Evolutionary conservation across 1,139 yeast species (phyloP), one percentile per base, ranked within the genome.

Genomic region (Yamadazyma atmosphaerica): DNA sequence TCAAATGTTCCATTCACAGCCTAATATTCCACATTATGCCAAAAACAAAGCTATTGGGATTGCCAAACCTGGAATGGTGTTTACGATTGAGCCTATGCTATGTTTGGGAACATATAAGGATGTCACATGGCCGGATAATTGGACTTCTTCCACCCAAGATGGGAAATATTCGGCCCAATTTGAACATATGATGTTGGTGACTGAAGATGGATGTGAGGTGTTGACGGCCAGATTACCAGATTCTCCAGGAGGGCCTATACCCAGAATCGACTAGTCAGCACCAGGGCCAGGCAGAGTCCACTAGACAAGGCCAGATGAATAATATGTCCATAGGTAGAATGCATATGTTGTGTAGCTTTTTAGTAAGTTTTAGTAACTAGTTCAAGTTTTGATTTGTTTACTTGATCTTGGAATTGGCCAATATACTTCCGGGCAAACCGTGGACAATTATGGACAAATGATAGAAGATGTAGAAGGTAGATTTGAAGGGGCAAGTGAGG

Each of bases 31-130:
- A 4, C 99, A 94, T 63, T 94, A 86, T 60, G 95, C 94, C 24
- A 83, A 82, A 52, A 94, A 90, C 68, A 92, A 92, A 68, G 89
- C 96, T 5, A 76, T 90, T 34, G 99, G 98, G 40, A 81, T 87
- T 37, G 90, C 94, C 65, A 88, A 88, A 59, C 90, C 96, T 14
- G 99, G 99, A 15, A 86, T 90, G 85, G 90, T 88, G 12, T 94
- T 94, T 68, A 94, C 99, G 15, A 89, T 94, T 43, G 99, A 94
- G 65, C 99, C 99, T 33, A 94, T 94, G 99, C 77, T 94, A 52
- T 86, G 88, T 56, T 70, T 83, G 47, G 98, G 98, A n/a, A 69
- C 84, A 1, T 83, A 79, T 67, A 79, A 79, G 54, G 98, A 90
- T 61, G 65, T 77, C 42, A 72, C 82, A 37, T 94, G 99, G 99